A percentile compares a stretch with the other conserved stretches of the same genome.
Evolutionary conservation across 345 rosid genomes (phyloP).

Genomic region (Mercurialis annua): DNA sequence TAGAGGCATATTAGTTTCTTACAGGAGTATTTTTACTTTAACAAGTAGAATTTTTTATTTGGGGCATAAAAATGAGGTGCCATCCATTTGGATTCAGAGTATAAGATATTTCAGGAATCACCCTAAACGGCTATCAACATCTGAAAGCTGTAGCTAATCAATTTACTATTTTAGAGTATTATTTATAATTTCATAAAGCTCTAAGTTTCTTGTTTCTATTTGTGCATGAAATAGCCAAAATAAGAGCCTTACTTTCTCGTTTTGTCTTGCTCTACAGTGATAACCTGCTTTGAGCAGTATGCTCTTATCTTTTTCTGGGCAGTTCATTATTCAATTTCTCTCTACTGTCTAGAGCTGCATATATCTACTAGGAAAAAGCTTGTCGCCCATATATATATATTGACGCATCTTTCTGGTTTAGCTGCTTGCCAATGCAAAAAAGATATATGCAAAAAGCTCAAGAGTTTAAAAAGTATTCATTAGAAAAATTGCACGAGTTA

Average conservation of each 20-base stretch:
- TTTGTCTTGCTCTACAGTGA: neutral
- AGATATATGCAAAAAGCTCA: too few species aligned
- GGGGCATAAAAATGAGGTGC: too few species aligned
- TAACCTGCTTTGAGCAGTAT: neutral
- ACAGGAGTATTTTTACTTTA: neutral
- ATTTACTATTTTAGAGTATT: neutral
- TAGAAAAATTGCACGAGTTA: too few species aligned
- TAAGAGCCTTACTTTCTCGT: neutral
- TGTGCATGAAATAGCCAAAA: neutral
- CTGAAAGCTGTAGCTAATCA: neutral
- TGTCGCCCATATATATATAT: too few species aligned
- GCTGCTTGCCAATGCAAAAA: too few species aligned
- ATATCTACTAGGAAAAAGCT: neutral
- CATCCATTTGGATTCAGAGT: neutral
- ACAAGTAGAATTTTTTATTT: too few species aligned
- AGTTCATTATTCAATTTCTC: neutral
- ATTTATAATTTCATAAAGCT: neutral
- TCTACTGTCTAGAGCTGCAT: neutral
- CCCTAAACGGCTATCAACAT: too few species aligned
- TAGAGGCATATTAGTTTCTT: neutral
- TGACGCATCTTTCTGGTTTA: too few species aligned
- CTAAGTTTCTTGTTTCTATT: neutral
- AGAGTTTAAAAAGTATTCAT: too few species aligned
- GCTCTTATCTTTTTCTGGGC: neutral
- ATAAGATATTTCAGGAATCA: neutral